A percentile compares a stretch with the other conserved stretches of the same genome.
phyloP scores from a whole-genome alignment of 441 rosid genomes.

The Pelargonium fulgidum region DNA sequence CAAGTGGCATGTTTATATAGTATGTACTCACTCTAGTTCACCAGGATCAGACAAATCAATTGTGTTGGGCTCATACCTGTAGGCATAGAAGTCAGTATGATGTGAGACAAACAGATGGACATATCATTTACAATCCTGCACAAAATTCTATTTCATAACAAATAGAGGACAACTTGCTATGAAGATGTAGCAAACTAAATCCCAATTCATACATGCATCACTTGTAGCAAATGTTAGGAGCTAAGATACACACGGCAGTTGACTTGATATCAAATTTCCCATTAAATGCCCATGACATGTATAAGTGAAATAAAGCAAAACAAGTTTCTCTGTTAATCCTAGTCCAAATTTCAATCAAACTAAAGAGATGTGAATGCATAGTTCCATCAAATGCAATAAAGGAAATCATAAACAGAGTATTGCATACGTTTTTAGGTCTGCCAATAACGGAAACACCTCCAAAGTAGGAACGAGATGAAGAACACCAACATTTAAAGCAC shows the following conservation, averaged over 20 bases:
- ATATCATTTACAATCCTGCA: not conserved
- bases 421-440: conserved; percentile 74
- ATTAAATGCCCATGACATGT: not conserved
- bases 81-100: conserved; percentile 22
- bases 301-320: not conserved
- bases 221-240: no score
- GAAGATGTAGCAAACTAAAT: conserved; percentile 1
- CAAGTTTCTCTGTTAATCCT: not conserved
- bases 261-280: not conserved
- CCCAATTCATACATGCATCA: not conserved
- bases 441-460: conserved; percentile 84
- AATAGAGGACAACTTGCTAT: not conserved
- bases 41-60: conserved; percentile 77
- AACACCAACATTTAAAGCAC: conserved; percentile 88
- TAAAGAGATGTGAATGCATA: not conserved
- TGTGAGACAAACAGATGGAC: conserved; percentile 13
- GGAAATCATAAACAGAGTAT: conserved; percentile 3
- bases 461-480: conserved; percentile 93
- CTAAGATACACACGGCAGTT: not conserved
- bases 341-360: conserved; percentile 9
- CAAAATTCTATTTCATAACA: not conserved
- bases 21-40: conserved; percentile 77
- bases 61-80: conserved; percentile 99
- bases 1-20: conserved; percentile 12
- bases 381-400: not conserved